Percentiles rank a stretch among this genome's conserved stretches.
These are phyloP conservation scores for Tuber aestivum DNA, from an alignment of 495 filamentous ascomycete species.

Conservation along the genomic window DNA sequence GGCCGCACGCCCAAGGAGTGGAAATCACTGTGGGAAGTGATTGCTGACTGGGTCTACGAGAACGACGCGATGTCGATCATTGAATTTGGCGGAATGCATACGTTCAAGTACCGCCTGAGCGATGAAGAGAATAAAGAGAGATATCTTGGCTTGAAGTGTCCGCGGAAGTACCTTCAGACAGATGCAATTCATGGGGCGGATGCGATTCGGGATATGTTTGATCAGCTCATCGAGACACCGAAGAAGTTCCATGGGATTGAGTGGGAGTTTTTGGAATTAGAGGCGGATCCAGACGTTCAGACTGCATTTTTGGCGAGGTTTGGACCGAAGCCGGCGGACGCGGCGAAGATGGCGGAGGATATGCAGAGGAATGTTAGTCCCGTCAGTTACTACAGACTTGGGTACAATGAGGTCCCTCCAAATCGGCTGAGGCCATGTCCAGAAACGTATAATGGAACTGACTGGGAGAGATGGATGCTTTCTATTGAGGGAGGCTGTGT, in stretches of 20 bases:
- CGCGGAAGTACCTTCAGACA: neutral
- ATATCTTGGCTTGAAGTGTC: neutral
- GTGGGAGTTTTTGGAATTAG: neutral
- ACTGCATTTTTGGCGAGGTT: neutral
- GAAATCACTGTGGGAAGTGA: neutral
- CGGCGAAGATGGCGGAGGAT: neutral
- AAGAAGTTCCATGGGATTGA: neutral
- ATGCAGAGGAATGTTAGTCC: neutral
- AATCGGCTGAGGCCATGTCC: neutral
- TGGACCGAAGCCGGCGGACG: neutral
- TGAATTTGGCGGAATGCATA: neutral
- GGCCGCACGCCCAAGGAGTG: neutral
- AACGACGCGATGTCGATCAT: neutral
- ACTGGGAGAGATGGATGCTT: conserved; percentile 1
- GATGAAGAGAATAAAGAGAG: neutral
- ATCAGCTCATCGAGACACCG: neutral
- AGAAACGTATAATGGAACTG: neutral
- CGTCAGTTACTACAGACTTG: neutral
- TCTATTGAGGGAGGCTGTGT: neutral
- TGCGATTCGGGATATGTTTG: neutral
- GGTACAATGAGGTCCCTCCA: neutral
- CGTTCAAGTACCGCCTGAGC: neutral
- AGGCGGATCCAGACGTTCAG: neutral
- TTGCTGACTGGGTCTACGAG: neutral
- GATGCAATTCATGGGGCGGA: neutral